Evolutionary conservation across 176 grass and related monocot species (phyloP).

Genomic region (Aegilops speltoides): DNA sequence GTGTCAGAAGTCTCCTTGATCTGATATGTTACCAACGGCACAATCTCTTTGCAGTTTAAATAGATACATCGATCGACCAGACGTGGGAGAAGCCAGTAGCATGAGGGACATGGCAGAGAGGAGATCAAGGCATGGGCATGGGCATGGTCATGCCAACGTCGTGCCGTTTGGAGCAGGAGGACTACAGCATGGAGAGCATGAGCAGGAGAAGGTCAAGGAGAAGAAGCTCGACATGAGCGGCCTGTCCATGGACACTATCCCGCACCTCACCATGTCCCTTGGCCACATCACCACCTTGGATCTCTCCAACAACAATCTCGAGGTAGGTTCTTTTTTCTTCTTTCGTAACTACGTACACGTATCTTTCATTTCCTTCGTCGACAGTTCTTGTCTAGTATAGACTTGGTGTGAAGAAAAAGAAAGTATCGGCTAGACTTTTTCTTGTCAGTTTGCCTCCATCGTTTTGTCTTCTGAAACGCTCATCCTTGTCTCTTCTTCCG

Average conservation of each 20-base stretch:
- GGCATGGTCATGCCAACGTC: slow-evolving; percentile 4
- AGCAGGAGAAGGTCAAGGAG: slow-evolving; percentile 34
- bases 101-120: slow-evolving; percentile 55
- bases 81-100: neutral
- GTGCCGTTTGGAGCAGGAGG: slow-evolving; percentile 50
- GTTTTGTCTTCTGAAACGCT: neutral
- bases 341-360: no score
- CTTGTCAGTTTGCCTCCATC: neutral
- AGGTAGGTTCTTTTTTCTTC: slow-evolving; percentile 30
- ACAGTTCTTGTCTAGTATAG: neutral
- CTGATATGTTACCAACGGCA: neutral
- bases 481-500: neutral
- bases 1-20: neutral
- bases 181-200: slow-evolving; percentile 27
- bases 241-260: slow-evolving; percentile 71
- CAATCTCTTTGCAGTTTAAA: slow-evolving; percentile 14
- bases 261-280: slow-evolving; percentile 65
- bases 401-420: no score
- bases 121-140: slow-evolving; percentile 27
- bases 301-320: slow-evolving; percentile 93
- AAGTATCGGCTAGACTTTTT: neutral
- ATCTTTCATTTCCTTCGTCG: neutral
- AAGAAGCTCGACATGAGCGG: slow-evolving; percentile 75
- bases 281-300: slow-evolving; percentile 74
- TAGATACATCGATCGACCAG: neutral